Conservation (phyloP, 805 yeast species). For the Lachancea sp. region DNA sequence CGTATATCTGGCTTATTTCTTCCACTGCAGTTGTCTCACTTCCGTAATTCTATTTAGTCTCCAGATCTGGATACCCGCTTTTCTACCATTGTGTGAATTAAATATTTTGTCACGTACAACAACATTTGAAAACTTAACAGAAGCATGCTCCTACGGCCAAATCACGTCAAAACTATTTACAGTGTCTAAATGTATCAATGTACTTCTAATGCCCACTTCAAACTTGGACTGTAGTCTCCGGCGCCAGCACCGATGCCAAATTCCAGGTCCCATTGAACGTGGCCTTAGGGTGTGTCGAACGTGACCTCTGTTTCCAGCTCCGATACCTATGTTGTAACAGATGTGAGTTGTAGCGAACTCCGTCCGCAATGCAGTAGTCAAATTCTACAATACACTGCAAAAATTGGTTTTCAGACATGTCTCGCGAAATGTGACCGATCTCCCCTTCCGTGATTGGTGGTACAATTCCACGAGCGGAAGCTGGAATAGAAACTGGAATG, state of each 20-base stretch:
- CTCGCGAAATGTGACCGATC: conserved; percentile 3
- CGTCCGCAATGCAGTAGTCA: conserved; percentile 11
- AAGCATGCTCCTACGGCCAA: too few relatives aligned
- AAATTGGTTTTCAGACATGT: conserved; percentile 10
- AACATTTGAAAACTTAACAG: too few relatives aligned
- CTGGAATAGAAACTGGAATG: neutral
- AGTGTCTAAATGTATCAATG: neutral
- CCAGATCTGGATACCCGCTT: too few relatives aligned
- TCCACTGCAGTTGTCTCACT: too few relatives aligned
- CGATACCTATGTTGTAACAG: conserved; percentile 9
- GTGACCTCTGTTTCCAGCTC: conserved; percentile 4
- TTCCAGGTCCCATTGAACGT: conserved; percentile 2
- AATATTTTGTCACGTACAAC: too few relatives aligned
- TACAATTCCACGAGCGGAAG: neutral
- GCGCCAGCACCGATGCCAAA: conserved; percentile 6
- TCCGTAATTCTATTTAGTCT: too few relatives aligned
- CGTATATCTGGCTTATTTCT: too few relatives aligned
- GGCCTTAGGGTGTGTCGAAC: neutral
- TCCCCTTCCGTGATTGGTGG: neutral
- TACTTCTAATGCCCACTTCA: neutral
- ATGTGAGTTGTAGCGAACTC: conserved; percentile 8
- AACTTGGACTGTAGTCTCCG: neutral
- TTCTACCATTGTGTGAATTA: too few relatives aligned
- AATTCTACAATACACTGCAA: conserved; percentile 12
- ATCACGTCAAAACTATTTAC: too few relatives aligned